A percentile compares a stretch with the other conserved stretches of the same genome.
phyloP scores from a whole-genome alignment of 2,329 filamentous ascomycete genomes.

The Monilinia polystroma region DNA sequence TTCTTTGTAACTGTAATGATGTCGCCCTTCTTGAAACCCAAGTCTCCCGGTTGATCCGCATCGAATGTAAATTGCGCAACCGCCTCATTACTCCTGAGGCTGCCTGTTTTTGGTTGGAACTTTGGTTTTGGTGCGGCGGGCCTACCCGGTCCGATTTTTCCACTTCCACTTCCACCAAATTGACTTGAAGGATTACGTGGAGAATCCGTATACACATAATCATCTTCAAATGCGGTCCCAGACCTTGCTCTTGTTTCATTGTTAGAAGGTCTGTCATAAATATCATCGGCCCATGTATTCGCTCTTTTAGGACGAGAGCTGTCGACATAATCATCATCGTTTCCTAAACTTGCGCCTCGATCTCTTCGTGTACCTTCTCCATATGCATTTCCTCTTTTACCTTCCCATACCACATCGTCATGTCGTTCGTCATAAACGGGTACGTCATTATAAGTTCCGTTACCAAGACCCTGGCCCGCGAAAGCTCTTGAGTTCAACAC shows the following conservation, averaged over 20 bases:
- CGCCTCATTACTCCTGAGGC: conserved; percentile 72
- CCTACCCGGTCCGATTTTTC: conserved; percentile 60
- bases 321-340: conserved; percentile 48
- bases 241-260: conserved; percentile 34
- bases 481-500: conserved; percentile 86
- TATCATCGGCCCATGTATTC: conserved; percentile 72
- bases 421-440: conserved; percentile 83
- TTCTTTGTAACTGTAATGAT: conserved; percentile 92
- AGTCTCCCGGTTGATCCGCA: conserved; percentile 84
- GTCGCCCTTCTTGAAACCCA: conserved; percentile 97
- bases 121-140: conserved; percentile 89
- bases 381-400: conserved; percentile 65
- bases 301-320: conserved; percentile 60
- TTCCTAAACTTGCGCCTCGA: conserved; percentile 43
- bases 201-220: conserved; percentile 56
- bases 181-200: conserved; percentile 41
- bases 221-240: conserved; percentile 46
- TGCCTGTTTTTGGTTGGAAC: conserved; percentile 60
- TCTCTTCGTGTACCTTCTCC: conserved; percentile 63
- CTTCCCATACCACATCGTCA: conserved; percentile 83
- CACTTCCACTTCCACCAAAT: conserved; percentile 41
- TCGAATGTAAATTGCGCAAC: conserved; percentile 93
- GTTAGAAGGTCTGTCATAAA: conserved; percentile 61
- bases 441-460: conserved; percentile 87
- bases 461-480: conserved; percentile 59